Conservation (phyloP, 495 filamentous ascomycete genomes). For the Halenospora varia region DNA sequence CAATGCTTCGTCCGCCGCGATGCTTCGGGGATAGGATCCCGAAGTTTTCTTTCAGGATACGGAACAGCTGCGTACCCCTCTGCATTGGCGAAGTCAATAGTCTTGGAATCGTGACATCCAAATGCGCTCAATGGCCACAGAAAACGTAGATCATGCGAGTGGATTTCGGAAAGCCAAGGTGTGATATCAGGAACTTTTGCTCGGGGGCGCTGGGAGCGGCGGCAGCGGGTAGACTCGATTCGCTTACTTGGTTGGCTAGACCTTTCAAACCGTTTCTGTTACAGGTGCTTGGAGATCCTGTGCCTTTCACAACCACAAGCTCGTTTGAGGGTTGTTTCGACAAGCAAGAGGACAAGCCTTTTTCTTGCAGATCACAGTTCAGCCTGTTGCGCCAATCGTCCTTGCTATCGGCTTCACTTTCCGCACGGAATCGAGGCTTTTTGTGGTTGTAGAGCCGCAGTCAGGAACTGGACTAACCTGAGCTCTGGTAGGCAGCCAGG, state of each 20-base stretch:
- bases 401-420: not conserved
- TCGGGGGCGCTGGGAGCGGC: not conserved
- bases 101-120: too few species aligned
- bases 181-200: not conserved
- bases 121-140: not conserved
- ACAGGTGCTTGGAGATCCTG: not conserved
- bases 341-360: not conserved
- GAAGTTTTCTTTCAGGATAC: not conserved
- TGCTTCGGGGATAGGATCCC: not conserved
- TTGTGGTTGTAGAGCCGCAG: not conserved
- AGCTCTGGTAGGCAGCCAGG: conserved; percentile 18
- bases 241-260: not conserved
- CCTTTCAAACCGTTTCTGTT: not conserved
- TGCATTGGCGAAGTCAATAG: not conserved
- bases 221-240: not conserved
- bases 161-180: too few species aligned
- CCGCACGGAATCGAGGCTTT: not conserved
- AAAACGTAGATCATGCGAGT: too few species aligned
- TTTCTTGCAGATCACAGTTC: not conserved
- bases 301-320: not conserved
- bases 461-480: not conserved
- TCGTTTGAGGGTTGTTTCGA: not conserved
- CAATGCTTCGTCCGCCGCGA: not conserved
- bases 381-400: not conserved
- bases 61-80: not conserved